Conservation (phyloP, 306 rosid species). For the Pterocarpus macrocarpus region DNA sequence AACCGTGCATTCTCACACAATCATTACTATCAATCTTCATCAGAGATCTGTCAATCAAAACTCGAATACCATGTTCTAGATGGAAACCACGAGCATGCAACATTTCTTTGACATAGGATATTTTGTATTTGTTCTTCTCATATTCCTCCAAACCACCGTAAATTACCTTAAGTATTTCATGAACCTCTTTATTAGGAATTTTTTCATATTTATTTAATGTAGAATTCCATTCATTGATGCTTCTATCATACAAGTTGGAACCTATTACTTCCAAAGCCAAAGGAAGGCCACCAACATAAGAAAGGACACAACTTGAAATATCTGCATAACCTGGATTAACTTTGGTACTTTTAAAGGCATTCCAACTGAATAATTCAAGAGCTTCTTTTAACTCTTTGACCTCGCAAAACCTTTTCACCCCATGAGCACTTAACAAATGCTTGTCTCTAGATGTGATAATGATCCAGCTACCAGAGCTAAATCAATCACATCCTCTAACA, state of each 20-base stretch:
- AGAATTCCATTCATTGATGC: conserved; percentile 10
- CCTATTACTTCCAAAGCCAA: conserved; percentile 20
- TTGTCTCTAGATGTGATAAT: conserved; percentile 13
- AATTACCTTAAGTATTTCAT: conserved; percentile 22
- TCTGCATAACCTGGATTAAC: not conserved
- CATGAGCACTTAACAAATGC: conserved; percentile 1
- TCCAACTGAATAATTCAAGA: conserved; percentile 33
- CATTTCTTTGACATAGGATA: not conserved
- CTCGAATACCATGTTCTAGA: not conserved
- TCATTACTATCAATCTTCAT: not conserved
- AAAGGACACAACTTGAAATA: not conserved
- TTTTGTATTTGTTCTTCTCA: not conserved
- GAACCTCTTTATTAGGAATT: not conserved
- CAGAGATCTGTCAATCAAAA: conserved; percentile 11
- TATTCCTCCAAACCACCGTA: conserved; percentile 26
- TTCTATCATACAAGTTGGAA: conserved; percentile 10
- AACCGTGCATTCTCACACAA: conserved; percentile 30
- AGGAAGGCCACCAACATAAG: not conserved
- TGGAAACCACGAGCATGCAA: not conserved
- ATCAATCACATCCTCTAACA: conserved; percentile 24
- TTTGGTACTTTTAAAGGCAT: not conserved
- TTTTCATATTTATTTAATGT: conserved; percentile 20
- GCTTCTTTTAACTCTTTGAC: conserved; percentile 17
- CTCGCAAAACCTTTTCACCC: not conserved
- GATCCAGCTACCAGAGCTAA: not conserved